phyloP scores from a whole-genome alignment of 129 eudicot genomes.

The Kitagawia praeruptora region DNA sequence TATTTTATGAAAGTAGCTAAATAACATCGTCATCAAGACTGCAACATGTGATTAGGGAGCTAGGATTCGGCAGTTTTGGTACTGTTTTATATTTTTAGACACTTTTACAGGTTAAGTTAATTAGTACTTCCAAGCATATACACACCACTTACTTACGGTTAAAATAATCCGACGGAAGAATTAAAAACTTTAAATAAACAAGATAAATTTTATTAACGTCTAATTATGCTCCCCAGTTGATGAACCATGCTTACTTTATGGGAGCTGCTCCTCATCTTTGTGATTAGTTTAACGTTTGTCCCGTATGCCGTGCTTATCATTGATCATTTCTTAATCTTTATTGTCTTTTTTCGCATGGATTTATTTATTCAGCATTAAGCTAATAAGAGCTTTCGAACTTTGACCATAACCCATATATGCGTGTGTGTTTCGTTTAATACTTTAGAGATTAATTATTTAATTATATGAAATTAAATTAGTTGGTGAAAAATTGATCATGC shows the following conservation, averaged over 20 bases:
- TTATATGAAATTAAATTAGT: no score
- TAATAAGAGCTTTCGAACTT: neutral
- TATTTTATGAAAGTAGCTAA: neutral
- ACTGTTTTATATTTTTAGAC: neutral
- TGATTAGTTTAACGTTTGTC: neutral
- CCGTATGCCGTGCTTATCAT: neutral
- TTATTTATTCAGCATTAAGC: neutral
- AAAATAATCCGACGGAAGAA: neutral
- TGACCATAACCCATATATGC: neutral
- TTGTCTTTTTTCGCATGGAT: neutral
- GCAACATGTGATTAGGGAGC: slow-evolving; percentile 12
- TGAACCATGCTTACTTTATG: neutral
- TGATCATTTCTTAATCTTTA: neutral
- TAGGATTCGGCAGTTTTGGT: slow-evolving; percentile 5
- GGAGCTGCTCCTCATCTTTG: slow-evolving; percentile 4
- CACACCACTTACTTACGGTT: neutral
- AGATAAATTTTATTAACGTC: neutral
- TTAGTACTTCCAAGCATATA: neutral
- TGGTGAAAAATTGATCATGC: neutral
- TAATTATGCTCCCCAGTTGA: neutral
- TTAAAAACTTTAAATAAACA: neutral
- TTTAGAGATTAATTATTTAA: no score
- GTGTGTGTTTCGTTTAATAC: no score
- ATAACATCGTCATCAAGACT: slow-evolving; percentile 2
- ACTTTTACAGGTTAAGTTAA: neutral